Base-by-base conservation (phyloP, 495 filamentous ascomycete species). In the Penicillium lividum region DNA sequence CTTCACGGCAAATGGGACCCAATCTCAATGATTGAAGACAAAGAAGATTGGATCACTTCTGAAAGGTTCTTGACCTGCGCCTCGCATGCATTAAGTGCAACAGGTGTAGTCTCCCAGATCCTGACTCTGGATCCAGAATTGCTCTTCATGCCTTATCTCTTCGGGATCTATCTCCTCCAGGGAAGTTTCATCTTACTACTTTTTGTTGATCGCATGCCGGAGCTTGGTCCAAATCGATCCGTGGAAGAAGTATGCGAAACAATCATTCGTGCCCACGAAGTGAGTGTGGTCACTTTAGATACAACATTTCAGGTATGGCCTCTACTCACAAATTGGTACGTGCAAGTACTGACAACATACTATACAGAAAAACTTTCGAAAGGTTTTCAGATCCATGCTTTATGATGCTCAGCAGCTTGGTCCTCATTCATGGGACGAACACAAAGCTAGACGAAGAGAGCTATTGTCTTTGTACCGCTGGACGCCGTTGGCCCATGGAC, bases 131-230 rank as follows among this genome's bases (percentile, higher is more conserved):
- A 86, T 61, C 79, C 80, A 3, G 81, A 83, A 58, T 69, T 85
- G 33, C 79, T 78, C 48, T 85, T 85, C 54, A 85, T 86, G 77
- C 83, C 83, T 9, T 86, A 83, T 65, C 76, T 85, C 25, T 84
- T 85, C 49, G 83, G 83, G 7, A 83, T 85, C 15, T 85, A 86
- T 60, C 65, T 86, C 3, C 71, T 86, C 4, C 83, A 85, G 53
- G 83, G 83, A 0, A 83, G 80, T 65, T 81, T 86, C 57, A 70
- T 84, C 22, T 71, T 85, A 13, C 71, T 86, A 5, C 68, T 85
- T 1, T 78, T 85, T 30, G 80, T 82, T 30, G 83, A 86, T 57
- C 66, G 62, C 0, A 84, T 82, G 66, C 68, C 82, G 27, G 79
- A 83, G 59, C 71, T 77, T 6, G 81, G 83, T 25, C 77, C 79